A percentile compares a stretch with the other conserved stretches of the same genome.
These are phyloP conservation scores for Phellinidium pouzarii DNA, from an alignment of 1,284 basidiomycete genomes.

Conservation along the genomic window DNA sequence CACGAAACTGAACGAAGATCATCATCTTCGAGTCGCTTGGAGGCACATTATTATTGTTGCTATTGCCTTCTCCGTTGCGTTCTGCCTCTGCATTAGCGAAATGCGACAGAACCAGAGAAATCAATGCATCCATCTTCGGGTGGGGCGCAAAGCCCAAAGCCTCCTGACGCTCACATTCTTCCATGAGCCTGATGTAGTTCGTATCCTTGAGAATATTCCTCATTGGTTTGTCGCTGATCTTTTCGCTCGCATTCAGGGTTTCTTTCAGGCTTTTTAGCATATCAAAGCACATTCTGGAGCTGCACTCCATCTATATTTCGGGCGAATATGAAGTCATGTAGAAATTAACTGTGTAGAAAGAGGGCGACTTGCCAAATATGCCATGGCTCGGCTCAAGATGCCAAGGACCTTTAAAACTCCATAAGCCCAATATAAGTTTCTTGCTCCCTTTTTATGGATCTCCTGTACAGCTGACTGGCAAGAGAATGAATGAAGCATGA, in stretches of 20 bases:
- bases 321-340: background rate
- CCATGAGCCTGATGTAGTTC: constrained; percentile 54
- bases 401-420: constrained; percentile 39
- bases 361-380: constrained; percentile 57
- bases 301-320: constrained; percentile 66
- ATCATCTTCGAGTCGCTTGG: constrained; percentile 71
- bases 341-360: background rate
- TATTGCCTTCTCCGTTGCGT: constrained; percentile 37
- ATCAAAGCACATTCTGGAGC: constrained; percentile 70
- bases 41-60: constrained; percentile 15
- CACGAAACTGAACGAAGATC: constrained; percentile 90
- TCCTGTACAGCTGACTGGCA: constrained; percentile 35
- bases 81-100: constrained; percentile 60
- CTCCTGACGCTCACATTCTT: constrained; percentile 54
- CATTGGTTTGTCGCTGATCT: constrained; percentile 31
- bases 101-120: constrained; percentile 71
- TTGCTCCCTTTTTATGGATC: constrained; percentile 25
- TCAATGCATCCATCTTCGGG: constrained; percentile 90
- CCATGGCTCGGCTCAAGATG: constrained; percentile 70
- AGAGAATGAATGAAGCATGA: constrained; percentile 50
- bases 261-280: constrained; percentile 42
- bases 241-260: constrained; percentile 11
- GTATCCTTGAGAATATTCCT: constrained; percentile 46
- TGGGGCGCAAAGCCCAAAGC: constrained; percentile 58
- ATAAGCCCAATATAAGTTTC: constrained; percentile 38